Evolutionary conservation across 2,329 filamentous ascomycete genomes (phyloP).

Genomic region (Diaporthe sp.): DNA sequence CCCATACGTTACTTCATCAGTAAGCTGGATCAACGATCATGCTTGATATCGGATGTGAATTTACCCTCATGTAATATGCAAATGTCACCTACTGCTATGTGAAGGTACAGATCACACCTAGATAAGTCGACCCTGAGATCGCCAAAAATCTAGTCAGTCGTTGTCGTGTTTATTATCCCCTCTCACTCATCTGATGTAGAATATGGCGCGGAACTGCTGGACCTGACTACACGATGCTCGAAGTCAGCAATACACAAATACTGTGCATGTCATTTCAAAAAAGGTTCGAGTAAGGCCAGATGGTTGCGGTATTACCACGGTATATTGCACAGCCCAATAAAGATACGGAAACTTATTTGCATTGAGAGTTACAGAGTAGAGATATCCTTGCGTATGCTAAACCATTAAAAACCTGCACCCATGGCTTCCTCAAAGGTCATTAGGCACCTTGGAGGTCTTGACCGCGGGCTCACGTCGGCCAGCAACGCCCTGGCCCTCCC

Average conservation of each 20-base stretch:
- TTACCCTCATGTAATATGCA: too few relatives aligned
- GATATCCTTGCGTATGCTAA: not conserved
- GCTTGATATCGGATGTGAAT: too few relatives aligned
- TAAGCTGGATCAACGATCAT: too few relatives aligned
- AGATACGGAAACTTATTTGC: not conserved
- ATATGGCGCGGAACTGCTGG: too few relatives aligned
- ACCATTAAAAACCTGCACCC: too few relatives aligned
- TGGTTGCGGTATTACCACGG: not conserved
- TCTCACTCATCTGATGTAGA: too few relatives aligned
- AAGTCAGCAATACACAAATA: not conserved
- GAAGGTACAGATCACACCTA: rapidly evolving
- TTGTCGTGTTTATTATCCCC: too few relatives aligned
- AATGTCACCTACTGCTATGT: too few relatives aligned
- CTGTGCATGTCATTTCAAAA: not conserved
- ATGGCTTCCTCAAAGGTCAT: not conserved
- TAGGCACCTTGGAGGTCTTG: slow-evolving; percentile 23
- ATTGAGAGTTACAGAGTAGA: not conserved
- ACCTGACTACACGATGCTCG: too few relatives aligned
- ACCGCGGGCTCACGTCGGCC: slow-evolving; percentile 7
- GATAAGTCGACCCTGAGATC: too few relatives aligned
- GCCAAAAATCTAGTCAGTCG: too few relatives aligned
- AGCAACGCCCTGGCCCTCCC: slow-evolving; percentile 25
- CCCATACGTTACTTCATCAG: not conserved
- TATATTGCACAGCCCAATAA: rapidly evolving
- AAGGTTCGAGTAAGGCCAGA: too few relatives aligned